Base-by-base conservation (phyloP, 1,284 basidiomycete genomes). In the Cutaneotrichosporon sp. region DNA sequence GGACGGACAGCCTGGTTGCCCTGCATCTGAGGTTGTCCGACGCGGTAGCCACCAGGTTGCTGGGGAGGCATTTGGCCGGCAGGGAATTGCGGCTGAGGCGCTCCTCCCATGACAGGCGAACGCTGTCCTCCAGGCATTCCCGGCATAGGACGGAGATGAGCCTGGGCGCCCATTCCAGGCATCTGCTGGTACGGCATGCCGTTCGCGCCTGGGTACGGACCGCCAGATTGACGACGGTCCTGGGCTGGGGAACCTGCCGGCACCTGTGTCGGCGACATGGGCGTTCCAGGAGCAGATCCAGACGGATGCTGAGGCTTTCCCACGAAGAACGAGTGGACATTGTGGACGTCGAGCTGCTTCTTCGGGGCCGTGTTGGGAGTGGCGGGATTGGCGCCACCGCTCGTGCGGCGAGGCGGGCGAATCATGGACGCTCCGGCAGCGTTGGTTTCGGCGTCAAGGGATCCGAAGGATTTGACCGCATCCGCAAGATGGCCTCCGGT, bases 401-500 rank as follows among this genome's bases (percentile, higher is more conserved):
- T 66, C 24, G 55, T 60, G 52, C 54, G 70, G 57, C 57, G 76
- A 65, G 39, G 70, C 48, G 42, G 72, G 31, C 64, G 61, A 27
- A 67, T 52, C 55, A 61, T 61, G 14, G 54, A 55, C 14, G 66
- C 60, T n/a, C 74, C 64, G 34, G 61, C 74, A 76, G 77, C 75
- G 6, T 62, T 59, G 5, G 62, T 60, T 48, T 71, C 71, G 12
- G 81, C 82, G 46, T 80, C 81, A 41, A 90, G 82, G 19, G 84
- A 79, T 64, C 88, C 87, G 72, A 90, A 90, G 34, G 85, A 81
- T 72, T 84, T 87, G 64, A 89, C 84, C 59, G 78, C 64, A 46
- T 72, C 68, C 25, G 65, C 62, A 31, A 77, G 65, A 55, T 75
- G 72, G 38, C 64, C 51, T 20, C 75, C 75, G 7, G 71, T 75